These are phyloP conservation scores for Neurospora sp. DNA, from an alignment of 495 filamentous ascomycete genomes.

Conservation along the genomic window DNA sequence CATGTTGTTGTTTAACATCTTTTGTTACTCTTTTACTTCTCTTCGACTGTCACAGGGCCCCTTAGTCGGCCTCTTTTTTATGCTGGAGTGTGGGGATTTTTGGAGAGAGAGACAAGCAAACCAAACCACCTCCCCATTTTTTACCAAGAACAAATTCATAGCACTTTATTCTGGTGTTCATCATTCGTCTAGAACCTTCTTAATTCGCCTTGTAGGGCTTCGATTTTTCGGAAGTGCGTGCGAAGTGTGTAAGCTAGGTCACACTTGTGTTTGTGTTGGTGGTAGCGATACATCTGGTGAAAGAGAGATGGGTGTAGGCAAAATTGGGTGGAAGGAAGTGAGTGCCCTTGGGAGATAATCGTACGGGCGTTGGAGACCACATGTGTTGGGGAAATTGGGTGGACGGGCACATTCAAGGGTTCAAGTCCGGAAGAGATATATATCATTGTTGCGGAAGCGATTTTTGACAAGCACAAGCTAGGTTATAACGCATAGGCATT, in stretches of 20 bases:
- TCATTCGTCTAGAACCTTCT: background rate
- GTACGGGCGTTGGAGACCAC: background rate
- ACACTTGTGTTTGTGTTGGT: background rate
- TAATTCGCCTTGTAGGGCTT: background rate
- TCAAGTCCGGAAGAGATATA: background rate
- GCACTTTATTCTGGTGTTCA: background rate
- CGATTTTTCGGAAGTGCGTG: background rate
- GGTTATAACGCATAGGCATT: background rate
- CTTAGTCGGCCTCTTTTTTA: background rate
- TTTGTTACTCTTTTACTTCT: background rate
- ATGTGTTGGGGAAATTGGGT: background rate
- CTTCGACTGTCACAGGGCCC: background rate
- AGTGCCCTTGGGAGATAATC: background rate
- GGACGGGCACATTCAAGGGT: background rate
- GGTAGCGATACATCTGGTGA: background rate
- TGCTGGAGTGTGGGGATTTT: background rate
- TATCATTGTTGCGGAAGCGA: background rate
- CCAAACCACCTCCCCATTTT: background rate
- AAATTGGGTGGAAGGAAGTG: background rate
- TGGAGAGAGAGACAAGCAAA: background rate
- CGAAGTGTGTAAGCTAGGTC: background rate
- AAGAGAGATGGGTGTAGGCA: background rate
- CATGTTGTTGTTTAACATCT: background rate
- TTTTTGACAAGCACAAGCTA: background rate
- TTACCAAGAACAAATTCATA: background rate